Evolutionary conservation across 1,284 basidiomycete genomes (phyloP).

Genomic region (Gymnopus androsaceus): DNA sequence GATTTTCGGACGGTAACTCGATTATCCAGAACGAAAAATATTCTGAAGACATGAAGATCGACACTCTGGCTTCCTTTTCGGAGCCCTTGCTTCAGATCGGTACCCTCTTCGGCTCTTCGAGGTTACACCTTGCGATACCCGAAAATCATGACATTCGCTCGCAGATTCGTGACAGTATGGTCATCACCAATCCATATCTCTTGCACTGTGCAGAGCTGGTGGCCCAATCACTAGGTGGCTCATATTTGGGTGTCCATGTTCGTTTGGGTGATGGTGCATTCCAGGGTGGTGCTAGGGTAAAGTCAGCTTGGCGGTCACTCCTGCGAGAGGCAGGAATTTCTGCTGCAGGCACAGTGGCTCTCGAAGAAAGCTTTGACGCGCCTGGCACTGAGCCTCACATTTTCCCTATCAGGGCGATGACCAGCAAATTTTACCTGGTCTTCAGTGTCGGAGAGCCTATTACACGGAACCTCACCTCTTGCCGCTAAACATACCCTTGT

Average conservation of each 20-base stretch:
- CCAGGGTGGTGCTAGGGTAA: constrained; percentile 43
- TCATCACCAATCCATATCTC: constrained; percentile 51
- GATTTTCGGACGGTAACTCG: constrained; percentile 57
- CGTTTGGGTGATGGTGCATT: constrained; percentile 71
- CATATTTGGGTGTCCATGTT: constrained; percentile 66
- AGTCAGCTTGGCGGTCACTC: constrained; percentile 58
- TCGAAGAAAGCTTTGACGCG: constrained; percentile 36
- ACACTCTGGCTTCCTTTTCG: constrained; percentile 37
- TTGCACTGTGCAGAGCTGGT: constrained; percentile 43
- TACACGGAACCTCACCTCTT: constrained; percentile 31
- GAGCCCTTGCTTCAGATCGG: constrained; percentile 63
- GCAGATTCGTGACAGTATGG: constrained; percentile 53
- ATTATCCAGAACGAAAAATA: constrained; percentile 43
- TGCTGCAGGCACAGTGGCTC: constrained; percentile 35
- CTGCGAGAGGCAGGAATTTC: constrained; percentile 45
- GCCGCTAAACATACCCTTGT: constrained; percentile 63
- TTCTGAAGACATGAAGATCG: constrained; percentile 44
- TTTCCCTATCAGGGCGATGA: constrained; percentile 6
- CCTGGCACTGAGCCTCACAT: neutral
- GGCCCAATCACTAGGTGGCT: constrained; percentile 43
- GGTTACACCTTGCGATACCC: constrained; percentile 50
- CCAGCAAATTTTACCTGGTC: neutral
- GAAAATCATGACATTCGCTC: constrained; percentile 43
- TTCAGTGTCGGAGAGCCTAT: constrained; percentile 21
- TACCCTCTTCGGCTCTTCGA: constrained; percentile 68